phyloP scores from a whole-genome alignment of 257 asterid genomes.

The Lantana camara region DNA sequence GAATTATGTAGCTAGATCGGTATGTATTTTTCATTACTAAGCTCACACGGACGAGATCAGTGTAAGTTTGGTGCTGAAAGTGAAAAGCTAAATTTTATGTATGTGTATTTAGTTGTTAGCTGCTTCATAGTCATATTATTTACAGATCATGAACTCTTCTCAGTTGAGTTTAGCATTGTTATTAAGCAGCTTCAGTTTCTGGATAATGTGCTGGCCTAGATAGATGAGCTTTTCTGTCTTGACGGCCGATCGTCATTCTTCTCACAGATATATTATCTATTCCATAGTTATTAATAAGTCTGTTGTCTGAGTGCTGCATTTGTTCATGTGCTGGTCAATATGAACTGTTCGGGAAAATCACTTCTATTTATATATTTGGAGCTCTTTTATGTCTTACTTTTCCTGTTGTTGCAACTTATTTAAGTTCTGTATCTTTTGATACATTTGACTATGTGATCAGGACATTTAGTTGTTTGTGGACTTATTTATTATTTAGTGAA shows the following conservation, averaged over 20 bases:
- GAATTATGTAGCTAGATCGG: slow-evolving; percentile 1
- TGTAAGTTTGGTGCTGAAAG: slow-evolving; percentile 1
- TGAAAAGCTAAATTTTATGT: neutral
- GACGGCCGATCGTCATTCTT: too few relatives aligned
- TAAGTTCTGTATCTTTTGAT: slow-evolving; percentile 3
- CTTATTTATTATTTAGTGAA: slow-evolving; percentile 8
- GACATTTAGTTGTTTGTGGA: slow-evolving; percentile 1
- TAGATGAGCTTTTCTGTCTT: neutral
- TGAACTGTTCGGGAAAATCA: neutral
- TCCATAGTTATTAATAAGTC: neutral
- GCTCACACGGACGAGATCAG: slow-evolving; percentile 1
- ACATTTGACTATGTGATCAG: slow-evolving; percentile 9
- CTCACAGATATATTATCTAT: neutral
- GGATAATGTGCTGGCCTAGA: neutral
- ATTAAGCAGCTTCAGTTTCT: too few relatives aligned
- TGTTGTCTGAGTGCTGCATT: neutral
- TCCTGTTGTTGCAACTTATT: neutral
- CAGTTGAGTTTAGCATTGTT: too few relatives aligned
- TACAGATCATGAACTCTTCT: neutral
- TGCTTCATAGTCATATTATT: neutral
- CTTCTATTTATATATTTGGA: neutral
- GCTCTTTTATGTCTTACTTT: slow-evolving; percentile 3
- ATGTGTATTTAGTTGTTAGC: neutral
- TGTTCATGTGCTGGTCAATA: neutral
- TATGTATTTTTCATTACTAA: neutral